A percentile compares a stretch with the other conserved stretches of the same genome.
phyloP scores from a whole-genome alignment of 129 eudicot species.

The Artemisia argyi region DNA sequence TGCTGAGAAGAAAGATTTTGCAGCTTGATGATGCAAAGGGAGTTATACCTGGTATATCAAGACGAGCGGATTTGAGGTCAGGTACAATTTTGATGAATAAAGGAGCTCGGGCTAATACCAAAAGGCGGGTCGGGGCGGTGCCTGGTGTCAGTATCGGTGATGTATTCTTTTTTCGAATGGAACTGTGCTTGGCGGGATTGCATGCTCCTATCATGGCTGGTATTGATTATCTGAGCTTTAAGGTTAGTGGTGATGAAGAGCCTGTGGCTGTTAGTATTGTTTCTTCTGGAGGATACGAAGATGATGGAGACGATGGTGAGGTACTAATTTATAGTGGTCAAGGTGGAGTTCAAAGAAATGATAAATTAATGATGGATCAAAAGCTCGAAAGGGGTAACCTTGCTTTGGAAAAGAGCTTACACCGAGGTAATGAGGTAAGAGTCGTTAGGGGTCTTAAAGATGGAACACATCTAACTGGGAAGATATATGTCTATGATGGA shows the following conservation, averaged over 20 bases:
- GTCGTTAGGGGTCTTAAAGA: slow-evolving; percentile 61
- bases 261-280: slow-evolving; percentile 63
- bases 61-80: slow-evolving; percentile 47
- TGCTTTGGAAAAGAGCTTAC: slow-evolving; percentile 58
- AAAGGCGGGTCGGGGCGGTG: slow-evolving; percentile 44
- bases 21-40: slow-evolving; percentile 62
- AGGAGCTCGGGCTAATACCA: slow-evolving; percentile 54
- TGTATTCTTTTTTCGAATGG: slow-evolving; percentile 63
- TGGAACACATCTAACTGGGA: slow-evolving; percentile 28
- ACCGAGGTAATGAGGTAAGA: slow-evolving; percentile 50
- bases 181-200: slow-evolving; percentile 52
- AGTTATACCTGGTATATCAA: slow-evolving; percentile 43
- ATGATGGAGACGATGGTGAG: slow-evolving; percentile 52
- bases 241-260: slow-evolving; percentile 45
- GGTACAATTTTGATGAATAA: slow-evolving; percentile 53
- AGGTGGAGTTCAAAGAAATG: slow-evolving; percentile 54
- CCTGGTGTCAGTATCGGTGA: slow-evolving; percentile 65
- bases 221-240: slow-evolving; percentile 46
- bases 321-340: slow-evolving; percentile 63
- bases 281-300: slow-evolving; percentile 67
- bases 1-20: slow-evolving; percentile 48
- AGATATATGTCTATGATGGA: slow-evolving; percentile 58
- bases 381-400: slow-evolving; percentile 69
- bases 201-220: slow-evolving; percentile 70
- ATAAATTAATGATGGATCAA: slow-evolving; percentile 48